A percentile compares a stretch with the other conserved stretches of the same genome.
Conservation (phyloP, 768 basidiomycete genomes). For the Lactarius hengduanensis region DNA sequence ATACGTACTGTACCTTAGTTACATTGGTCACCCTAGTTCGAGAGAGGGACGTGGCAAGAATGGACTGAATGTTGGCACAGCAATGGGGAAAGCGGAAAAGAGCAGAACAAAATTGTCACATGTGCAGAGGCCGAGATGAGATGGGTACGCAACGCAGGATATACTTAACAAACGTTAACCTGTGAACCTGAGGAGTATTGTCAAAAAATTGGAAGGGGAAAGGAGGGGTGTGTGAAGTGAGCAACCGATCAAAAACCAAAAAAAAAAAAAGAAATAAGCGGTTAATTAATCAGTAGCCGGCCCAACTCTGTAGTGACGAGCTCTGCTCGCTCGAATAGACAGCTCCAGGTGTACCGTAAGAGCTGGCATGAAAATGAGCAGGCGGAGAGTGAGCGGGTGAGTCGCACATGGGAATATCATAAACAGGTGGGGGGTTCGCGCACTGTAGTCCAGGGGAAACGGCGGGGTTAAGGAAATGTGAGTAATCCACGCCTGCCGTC, state of each 20-base stretch:
- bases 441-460: conserved; percentile 21
- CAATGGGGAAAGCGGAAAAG: conserved; percentile 6
- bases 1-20: conserved; percentile 20
- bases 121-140: conserved; percentile 9
- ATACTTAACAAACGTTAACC: conserved; percentile 8
- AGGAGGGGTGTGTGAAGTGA: neutral
- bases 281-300: conserved; percentile 12
- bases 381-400: conserved; percentile 4
- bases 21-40: conserved; percentile 12
- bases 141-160: conserved; percentile 10
- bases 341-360: conserved; percentile 7
- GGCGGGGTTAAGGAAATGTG: conserved; percentile 25
- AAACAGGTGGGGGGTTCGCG: conserved; percentile 16
- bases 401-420: conserved; percentile 15
- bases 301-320: conserved; percentile 24
- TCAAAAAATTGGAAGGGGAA: neutral
- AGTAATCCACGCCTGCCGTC: conserved; percentile 19
- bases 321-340: conserved; percentile 21
- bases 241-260: conserved; percentile 10
- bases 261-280: conserved; percentile 7
- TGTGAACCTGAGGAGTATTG: conserved; percentile 6
- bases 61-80: conserved; percentile 7
- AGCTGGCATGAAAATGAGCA: neutral
- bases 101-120: conserved; percentile 4
- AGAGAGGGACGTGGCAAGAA: conserved; percentile 5